Base-by-base conservation (phyloP, 768 basidiomycete genomes). In the Infundibulicybe gibba region DNA sequence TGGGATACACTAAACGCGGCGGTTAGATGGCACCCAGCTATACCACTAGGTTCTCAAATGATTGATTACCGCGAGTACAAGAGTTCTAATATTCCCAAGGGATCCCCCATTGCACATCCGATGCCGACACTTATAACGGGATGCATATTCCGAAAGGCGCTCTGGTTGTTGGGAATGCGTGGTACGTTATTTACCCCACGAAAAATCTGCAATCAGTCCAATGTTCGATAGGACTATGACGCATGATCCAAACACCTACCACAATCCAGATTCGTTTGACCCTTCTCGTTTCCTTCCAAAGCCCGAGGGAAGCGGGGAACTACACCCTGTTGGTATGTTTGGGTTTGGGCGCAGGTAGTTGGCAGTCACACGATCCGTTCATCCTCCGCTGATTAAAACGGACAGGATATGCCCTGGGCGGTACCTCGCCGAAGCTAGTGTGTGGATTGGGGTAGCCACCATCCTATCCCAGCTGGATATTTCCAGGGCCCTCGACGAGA, bases 391-490 rank as follows among this genome's bases (percentile, higher is more conserved):
- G 32, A 17, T 31, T 32, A 31, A 32, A 32, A 33, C 32, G 43
- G 19, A 25, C 31, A 56, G 55, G 39, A 42, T 61, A 9, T 71
- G 70, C 42, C 65, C 70, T 14, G 76, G 73, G 5, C 54, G 61
- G 20, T 45, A 69, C 38, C 52, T 77, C 32, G 75, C 71, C 5
- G 70, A 74, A 19, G 60, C 66, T 4, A 70, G 66, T 16, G 13
- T 72, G 15, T 65, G 63, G 55, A 54, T 56, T 34, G 50, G 41
- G 15, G 47, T 56, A 17, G 53, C 53, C 14, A 44, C 42, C 4
- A 51, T 38, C 2, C 43, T 56, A 15, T 37, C 53, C 32, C 48
- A 46, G n/a, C 33, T 55, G 15, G 46, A 42, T 32, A 42, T 54
- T 21, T 49, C 41, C 1, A 45, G 43, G 33, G 33, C 44, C 16